Evolutionary conservation across 805 yeast genomes (phyloP).

Genomic region (Candida ipomoeae): DNA sequence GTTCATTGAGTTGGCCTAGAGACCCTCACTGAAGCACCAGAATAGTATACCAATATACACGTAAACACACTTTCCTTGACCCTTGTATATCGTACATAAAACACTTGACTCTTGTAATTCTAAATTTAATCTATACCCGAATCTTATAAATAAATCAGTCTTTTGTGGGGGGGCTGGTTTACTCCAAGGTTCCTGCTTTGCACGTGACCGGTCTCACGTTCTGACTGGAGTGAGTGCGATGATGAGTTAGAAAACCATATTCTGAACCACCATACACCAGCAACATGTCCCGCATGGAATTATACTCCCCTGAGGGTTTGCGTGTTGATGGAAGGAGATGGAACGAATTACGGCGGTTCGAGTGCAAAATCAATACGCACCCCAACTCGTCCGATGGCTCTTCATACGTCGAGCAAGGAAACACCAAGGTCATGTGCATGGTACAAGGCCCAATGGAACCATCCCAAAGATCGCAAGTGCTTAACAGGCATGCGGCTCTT

Average conservation of each 20-base stretch:
- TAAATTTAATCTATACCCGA: too few relatives aligned
- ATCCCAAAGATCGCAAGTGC: constrained; percentile 45
- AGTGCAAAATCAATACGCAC: constrained; percentile 81
- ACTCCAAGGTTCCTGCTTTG: background rate
- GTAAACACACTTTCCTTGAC: too few relatives aligned
- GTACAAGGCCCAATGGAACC: constrained; percentile 93
- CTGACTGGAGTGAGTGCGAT: background rate
- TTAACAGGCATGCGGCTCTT: constrained; percentile 51
- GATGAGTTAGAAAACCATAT: constrained; percentile 4
- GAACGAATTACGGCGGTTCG: constrained; percentile 84
- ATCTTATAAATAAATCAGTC: too few relatives aligned
- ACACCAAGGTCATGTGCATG: constrained; percentile 78
- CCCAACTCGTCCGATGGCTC: constrained; percentile 89
- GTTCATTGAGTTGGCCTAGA: constrained; percentile 37
- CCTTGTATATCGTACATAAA: too few relatives aligned
- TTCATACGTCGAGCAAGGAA: constrained; percentile 87
- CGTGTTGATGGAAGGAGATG: constrained; percentile 92
- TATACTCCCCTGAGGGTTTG: constrained; percentile 93
- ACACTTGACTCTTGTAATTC: too few relatives aligned
- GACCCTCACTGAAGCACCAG: too few relatives aligned
- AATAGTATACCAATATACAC: too few relatives aligned
- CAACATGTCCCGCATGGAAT: constrained; percentile 63
- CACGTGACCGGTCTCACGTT: constrained; percentile 9
- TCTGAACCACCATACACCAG: background rate
- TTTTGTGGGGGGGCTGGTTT: too few relatives aligned